Evolutionary conservation across 225 moss, liverwort and hornwort genomes (phyloP), one percentile per base, ranked within the genome.

Genomic region (Bryum argenteum): DNA sequence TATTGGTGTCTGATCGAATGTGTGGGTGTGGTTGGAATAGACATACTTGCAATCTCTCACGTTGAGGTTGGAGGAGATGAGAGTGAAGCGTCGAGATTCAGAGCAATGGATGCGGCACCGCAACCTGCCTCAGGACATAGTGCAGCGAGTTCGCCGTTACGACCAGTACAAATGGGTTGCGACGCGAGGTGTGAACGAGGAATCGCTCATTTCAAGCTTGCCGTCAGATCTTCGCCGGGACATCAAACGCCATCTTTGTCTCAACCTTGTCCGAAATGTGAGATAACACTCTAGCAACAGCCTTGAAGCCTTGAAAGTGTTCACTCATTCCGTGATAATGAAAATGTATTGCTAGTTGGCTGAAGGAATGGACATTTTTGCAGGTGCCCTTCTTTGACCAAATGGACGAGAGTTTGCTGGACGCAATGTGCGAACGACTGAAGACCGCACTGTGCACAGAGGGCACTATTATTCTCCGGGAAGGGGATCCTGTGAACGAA

Each of bases 381-480:
- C 88, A 92, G 92, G 95, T 96, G 47, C 93, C 88, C 6, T 81
- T 91, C 62, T 94, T 89, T 74, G 89, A 91, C 77, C 89, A 88
- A 81, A 94, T 91, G 91, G 91, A 91, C 73, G 89, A 87, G 3
- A 81, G 86, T 20, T 74, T 91, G 72, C 66, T 91, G 65, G 91
- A 94, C 67, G 89, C 91, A 10, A 94, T 94, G 71, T 91, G 89
- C 71, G 91, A 91, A 53, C 84, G 89, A 28, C 80, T 93, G 20
- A 89, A 82, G 70, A 88, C 93, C 19, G 89, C 88, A n/a, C 73
- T 94, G 43, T 86, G 84, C 58, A 91, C 91, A 3, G 86, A 84
- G 74, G 78, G 81, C 24, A 89, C 93, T 1, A 86, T 76, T 55
- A 83, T 91, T 45, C 82, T 94, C 39, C 84, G 89, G 40, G 89